Conservation (phyloP, 2,329 filamentous ascomycete species). For the Ophiostoma novo-ulmi region DNA sequence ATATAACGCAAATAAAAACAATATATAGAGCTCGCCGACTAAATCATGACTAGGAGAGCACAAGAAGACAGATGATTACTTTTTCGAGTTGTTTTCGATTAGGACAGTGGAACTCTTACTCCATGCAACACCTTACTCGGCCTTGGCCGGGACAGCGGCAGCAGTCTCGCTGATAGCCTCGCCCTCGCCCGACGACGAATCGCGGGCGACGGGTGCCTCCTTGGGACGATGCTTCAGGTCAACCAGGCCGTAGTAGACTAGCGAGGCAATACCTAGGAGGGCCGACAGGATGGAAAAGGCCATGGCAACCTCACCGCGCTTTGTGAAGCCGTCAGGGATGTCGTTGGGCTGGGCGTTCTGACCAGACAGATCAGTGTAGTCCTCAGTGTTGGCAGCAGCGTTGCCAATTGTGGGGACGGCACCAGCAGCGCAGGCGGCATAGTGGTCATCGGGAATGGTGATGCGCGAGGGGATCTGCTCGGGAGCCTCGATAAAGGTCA, state of each 20-base stretch:
- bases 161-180: conserved; percentile 6
- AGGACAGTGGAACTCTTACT: not conserved
- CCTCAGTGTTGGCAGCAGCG: conserved; percentile 30
- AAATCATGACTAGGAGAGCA: conserved; percentile 3
- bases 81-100: not conserved
- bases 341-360: conserved; percentile 27
- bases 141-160: conserved; percentile 15
- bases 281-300: conserved; percentile 67
- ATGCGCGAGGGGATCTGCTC: conserved; percentile 56
- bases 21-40: not conserved
- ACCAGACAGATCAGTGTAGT: conserved; percentile 31
- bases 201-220: not conserved
- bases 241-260: conserved; percentile 61
- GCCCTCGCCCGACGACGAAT: conserved; percentile 20
- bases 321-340: conserved; percentile 45
- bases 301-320: conserved; percentile 66
- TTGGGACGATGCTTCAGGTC: conserved; percentile 27
- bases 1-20: conserved; percentile 13
- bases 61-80: conserved; percentile 12
- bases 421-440: conserved; percentile 49
- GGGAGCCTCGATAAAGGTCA: conserved; percentile 60
- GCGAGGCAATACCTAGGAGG: conserved; percentile 60
- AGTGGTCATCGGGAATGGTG: conserved; percentile 55
- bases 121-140: not conserved
- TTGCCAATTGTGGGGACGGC: conserved; percentile 31